A percentile compares a stretch with the other conserved stretches of the same genome.
Evolutionary conservation across 2,329 filamentous ascomycete genomes (phyloP).

Genomic region (Rasamsonia emersonii): DNA sequence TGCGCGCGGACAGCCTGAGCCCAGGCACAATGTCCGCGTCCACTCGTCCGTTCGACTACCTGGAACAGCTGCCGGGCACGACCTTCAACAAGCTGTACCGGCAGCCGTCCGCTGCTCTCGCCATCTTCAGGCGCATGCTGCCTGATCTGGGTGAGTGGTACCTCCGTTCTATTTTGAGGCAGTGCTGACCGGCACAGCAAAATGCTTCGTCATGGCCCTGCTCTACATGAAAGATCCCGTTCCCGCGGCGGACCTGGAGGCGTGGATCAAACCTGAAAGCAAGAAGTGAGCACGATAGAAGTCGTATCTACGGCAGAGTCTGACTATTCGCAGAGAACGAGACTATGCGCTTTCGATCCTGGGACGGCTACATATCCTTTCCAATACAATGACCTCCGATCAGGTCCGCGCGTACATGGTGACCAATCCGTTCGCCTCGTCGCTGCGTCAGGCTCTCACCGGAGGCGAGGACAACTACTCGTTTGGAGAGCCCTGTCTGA

Average conservation of each 20-base stretch:
- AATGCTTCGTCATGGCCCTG: constrained; percentile 91
- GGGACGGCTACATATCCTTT: constrained; percentile 76
- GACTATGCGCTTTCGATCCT: constrained; percentile 78
- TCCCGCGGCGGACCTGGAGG: constrained; percentile 68
- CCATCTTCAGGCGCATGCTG: constrained; percentile 95
- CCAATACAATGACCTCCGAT: constrained; percentile 52
- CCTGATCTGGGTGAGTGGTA: constrained; percentile 65
- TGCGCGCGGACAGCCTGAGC: constrained; percentile 11
- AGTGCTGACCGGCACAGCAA: constrained; percentile 49
- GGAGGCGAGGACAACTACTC: constrained; percentile 78
- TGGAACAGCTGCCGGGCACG: constrained; percentile 81
- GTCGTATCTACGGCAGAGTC: neutral
- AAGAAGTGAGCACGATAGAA: constrained; percentile 37
- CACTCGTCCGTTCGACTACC: constrained; percentile 70
- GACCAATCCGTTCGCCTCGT: constrained; percentile 71
- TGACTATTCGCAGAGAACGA: constrained; percentile 53
- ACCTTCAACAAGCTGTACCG: constrained; percentile 89
- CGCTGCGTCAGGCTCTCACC: constrained; percentile 76
- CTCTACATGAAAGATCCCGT: constrained; percentile 83
- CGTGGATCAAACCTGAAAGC: constrained; percentile 68
- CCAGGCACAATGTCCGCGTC: constrained; percentile 44
- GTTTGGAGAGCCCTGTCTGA: constrained; percentile 75
- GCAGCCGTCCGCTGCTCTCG: constrained; percentile 89
- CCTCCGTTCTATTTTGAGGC: constrained; percentile 1
- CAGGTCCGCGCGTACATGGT: constrained; percentile 65